Evolutionary conservation across 306 rosid genomes (phyloP), one percentile per base, ranked within the genome.

Genomic region (Cucurbita pepo): DNA sequence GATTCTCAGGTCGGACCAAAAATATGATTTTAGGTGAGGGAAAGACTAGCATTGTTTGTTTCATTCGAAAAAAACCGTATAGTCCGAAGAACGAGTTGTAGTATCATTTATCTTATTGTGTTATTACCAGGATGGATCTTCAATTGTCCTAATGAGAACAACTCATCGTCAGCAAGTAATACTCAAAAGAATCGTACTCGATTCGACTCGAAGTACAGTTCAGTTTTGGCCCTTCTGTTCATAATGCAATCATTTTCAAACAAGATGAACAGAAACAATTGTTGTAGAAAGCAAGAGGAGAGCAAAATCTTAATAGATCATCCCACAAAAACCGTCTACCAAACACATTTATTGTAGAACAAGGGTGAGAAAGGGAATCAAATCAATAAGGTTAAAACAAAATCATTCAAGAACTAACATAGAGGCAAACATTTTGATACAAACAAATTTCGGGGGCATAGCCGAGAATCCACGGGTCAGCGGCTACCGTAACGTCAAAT

Each of bases 341-440:
- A 65, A n/a, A 63, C 50, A 10, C 10, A 10, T 51, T 71, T 55
- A 71, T 71, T 40, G 50, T n/a, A 38, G 60, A 44, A 44, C 48
- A 30, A 30, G 34, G 48, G 50, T n/a, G 48, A 37, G 22, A 50
- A 0, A 45, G 5, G 30, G 22, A 30, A 52, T 51, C 62, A 37
- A 34, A 52, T 51, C 62, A 37, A 34, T 1, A 37, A 52, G 61
- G 61, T 77, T 78, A 84, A 81, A 83, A 81, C 83, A 81, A 81
- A 81, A 81, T 82, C 87, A 82, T 75, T 78, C 78, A 76, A 34
- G 75, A 58, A 78, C 71, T 25, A 57, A 85, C 9, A 64, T 45
- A 77, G 69, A 75, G 22, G 71, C 82, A 88, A 72, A 69, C 81
- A 81, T 78, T 78, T 81, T 76, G 83, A 84, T 88, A 85, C 97